Conservation (phyloP, 176 grass and related monocot genomes). For the Calamus simplicifolius region DNA sequence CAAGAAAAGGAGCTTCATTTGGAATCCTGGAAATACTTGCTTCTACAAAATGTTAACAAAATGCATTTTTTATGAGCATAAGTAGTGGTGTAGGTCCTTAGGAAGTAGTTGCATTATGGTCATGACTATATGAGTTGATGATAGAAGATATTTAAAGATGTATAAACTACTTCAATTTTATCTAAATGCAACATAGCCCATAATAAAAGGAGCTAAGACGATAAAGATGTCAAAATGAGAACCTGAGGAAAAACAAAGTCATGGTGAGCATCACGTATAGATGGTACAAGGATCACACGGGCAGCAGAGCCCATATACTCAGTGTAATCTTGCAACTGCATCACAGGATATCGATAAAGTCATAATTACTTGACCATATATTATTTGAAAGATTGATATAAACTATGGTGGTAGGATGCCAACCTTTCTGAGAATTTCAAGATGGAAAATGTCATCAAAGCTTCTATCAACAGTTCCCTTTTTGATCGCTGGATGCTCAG, state of each 20-base stretch:
- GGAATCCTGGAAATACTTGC: too few relatives aligned
- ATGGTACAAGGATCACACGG: constrained; percentile 70
- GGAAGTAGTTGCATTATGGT: too few relatives aligned
- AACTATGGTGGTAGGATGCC: constrained; percentile 11
- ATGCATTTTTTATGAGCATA: too few relatives aligned
- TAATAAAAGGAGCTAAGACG: too few relatives aligned
- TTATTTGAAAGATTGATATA: constrained; percentile 20
- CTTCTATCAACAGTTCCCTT: constrained; percentile 54
- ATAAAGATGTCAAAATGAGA: neutral
- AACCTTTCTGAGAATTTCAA: constrained; percentile 82
- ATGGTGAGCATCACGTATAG: constrained; percentile 88
- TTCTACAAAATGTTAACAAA: too few relatives aligned
- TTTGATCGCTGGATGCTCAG: constrained; percentile 91
- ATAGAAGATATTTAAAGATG: too few relatives aligned
- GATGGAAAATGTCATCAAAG: constrained; percentile 72
- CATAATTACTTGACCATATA: constrained; percentile 2
- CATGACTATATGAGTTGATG: too few relatives aligned
- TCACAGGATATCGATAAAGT: constrained; percentile 16
- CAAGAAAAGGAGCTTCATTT: neutral
- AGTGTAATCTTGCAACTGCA: constrained; percentile 73
- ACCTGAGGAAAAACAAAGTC: constrained; percentile 97
- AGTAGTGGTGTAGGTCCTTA: too few relatives aligned
- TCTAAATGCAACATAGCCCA: too few relatives aligned
- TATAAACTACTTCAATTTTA: too few relatives aligned
- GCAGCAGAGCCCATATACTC: constrained; percentile 61